Percentiles rank a stretch among this genome's conserved stretches.
Conservation (phyloP, 352 stramenopile species). For the Phytophthora palmivora region DNA sequence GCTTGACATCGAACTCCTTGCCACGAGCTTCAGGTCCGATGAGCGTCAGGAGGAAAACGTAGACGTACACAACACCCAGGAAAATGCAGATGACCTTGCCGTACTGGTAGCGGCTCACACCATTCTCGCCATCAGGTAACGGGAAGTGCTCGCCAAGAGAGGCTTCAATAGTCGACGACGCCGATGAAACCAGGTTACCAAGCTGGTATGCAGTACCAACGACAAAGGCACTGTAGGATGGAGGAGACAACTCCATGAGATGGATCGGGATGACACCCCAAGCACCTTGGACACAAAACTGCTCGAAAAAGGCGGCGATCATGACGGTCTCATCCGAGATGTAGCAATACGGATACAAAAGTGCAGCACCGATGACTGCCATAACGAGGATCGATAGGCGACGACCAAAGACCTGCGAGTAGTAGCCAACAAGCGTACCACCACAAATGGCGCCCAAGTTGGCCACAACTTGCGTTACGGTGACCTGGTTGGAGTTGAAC, state of each 20-base stretch:
- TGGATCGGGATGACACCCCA: slow-evolving; percentile 55
- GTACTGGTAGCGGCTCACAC: slow-evolving; percentile 50
- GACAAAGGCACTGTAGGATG: slow-evolving; percentile 57
- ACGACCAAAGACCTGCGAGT: slow-evolving; percentile 60
- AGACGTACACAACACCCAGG: slow-evolving; percentile 55
- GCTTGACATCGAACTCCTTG: slow-evolving; percentile 57
- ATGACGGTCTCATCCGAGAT: slow-evolving; percentile 37
- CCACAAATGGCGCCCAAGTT: slow-evolving; percentile 58
- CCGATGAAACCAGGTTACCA: slow-evolving; percentile 60
- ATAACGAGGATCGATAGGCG: slow-evolving; percentile 53
- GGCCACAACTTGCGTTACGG: slow-evolving; percentile 53
- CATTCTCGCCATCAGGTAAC: slow-evolving; percentile 35
- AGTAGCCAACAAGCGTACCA: slow-evolving; percentile 61
- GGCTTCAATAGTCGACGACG: slow-evolving; percentile 60
- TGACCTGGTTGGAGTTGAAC: slow-evolving; percentile 56
- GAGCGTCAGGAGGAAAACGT: slow-evolving; percentile 55
- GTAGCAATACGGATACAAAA: slow-evolving; percentile 63
- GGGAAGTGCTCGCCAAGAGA: slow-evolving; percentile 55
- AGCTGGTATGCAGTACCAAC: slow-evolving; percentile 62
- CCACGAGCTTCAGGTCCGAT: slow-evolving; percentile 54
- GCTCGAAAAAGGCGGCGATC: slow-evolving; percentile 51
- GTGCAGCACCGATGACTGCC: slow-evolving; percentile 34
- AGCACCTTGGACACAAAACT: slow-evolving; percentile 54
- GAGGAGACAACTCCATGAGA: slow-evolving; percentile 63
- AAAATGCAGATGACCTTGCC: slow-evolving; percentile 60